Evolutionary conservation across 495 filamentous ascomycete species (phyloP).

Genomic region (Pyrenopolyporus hunteri): DNA sequence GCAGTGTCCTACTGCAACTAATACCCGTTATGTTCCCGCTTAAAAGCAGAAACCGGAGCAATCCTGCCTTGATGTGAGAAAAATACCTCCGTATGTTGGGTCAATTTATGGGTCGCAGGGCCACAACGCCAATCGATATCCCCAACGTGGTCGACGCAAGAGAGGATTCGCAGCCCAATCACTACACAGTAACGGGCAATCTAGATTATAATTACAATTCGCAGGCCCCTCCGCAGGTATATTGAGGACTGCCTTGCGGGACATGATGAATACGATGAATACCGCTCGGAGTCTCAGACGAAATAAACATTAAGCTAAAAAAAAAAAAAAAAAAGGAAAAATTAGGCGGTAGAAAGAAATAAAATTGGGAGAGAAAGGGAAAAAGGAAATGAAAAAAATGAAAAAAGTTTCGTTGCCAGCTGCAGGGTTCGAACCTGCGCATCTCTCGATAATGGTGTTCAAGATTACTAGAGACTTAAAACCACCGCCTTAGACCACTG

Average conservation of each 20-base stretch:
- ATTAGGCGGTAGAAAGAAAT: not conserved
- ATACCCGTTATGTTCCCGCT: conserved; percentile 11
- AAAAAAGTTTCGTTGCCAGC: conserved; percentile 26
- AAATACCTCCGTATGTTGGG: not conserved
- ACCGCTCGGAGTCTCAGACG: not conserved
- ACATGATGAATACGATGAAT: not conserved
- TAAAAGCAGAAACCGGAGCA: conserved; percentile 6
- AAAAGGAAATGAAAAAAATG: not conserved
- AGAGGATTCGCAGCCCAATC: not conserved
- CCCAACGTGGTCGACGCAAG: conserved; percentile 29
- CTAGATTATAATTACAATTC: not conserved
- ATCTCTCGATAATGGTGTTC: conserved; percentile 40
- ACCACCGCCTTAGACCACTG: conserved; percentile 37
- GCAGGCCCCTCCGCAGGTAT: no score
- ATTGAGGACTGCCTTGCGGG: no score
- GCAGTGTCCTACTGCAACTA: conserved; percentile 23
- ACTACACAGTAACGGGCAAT: not conserved
- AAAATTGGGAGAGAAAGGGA: not conserved
- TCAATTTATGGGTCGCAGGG: conserved; percentile 19
- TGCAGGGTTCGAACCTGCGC: conserved; percentile 39
- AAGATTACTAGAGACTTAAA: conserved; percentile 27
- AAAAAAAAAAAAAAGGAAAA: not conserved
- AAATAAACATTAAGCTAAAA: not conserved
- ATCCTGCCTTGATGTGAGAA: conserved; percentile 23
- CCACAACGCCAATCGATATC: conserved; percentile 17